Conservation (phyloP, 1,284 basidiomycete species). For the Ceratobasidium papillatum region DNA sequence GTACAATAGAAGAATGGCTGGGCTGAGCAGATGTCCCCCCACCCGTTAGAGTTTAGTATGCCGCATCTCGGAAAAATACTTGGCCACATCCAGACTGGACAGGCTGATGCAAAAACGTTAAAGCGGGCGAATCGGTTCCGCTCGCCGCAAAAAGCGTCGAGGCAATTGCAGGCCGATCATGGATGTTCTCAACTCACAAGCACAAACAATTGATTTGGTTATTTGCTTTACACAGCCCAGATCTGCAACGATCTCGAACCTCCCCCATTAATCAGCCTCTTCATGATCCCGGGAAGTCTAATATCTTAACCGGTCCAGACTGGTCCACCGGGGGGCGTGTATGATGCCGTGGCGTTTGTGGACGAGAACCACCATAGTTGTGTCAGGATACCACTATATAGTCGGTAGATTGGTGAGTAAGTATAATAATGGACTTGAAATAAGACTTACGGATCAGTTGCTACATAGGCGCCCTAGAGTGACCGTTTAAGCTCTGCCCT, state of each 20-base stretch:
- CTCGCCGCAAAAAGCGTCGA: background rate
- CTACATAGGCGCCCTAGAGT: conserved; percentile 19
- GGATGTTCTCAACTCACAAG: background rate
- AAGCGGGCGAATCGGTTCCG: background rate
- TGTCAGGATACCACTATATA: conserved; percentile 17
- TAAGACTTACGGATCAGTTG: conserved; percentile 19
- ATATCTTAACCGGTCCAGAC: conserved; percentile 27
- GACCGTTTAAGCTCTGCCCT: background rate
- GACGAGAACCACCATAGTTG: conserved; percentile 35
- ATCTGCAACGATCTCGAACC: background rate
- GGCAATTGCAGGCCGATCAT: background rate
- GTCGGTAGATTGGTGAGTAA: background rate
- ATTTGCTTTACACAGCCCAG: background rate
- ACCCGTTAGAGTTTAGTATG: background rate
- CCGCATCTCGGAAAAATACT: background rate
- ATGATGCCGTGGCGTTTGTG: conserved; percentile 26
- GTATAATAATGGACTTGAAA: background rate
- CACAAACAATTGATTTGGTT: background rate
- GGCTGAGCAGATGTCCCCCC: background rate
- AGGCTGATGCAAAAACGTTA: background rate
- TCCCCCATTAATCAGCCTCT: background rate
- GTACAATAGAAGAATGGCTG: background rate
- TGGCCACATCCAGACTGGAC: background rate
- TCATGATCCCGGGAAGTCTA: background rate
- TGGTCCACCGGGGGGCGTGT: conserved; percentile 22